These are phyloP conservation scores for Solanum bulbocastanum DNA, from an alignment of 257 asterid species.

Conservation along the genomic window DNA sequence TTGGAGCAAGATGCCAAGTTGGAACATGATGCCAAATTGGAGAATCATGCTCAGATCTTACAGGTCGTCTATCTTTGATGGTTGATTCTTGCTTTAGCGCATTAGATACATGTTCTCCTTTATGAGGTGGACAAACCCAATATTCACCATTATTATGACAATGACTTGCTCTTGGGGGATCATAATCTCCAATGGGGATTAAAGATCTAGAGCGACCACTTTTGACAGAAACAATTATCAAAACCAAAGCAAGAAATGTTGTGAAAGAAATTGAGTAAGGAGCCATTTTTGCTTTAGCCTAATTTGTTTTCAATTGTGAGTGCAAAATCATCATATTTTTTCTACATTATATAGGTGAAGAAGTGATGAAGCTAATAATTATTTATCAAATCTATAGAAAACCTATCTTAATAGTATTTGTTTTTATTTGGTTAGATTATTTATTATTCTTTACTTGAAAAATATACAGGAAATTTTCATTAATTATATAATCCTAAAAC, in stretches of 20 bases:
- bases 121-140: not conserved
- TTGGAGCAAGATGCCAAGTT: too few relatives aligned
- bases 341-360: not conserved
- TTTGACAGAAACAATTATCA: not conserved
- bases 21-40: not conserved
- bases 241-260: not conserved
- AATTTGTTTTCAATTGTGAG: not conserved
- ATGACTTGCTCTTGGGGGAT: not conserved
- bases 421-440: too few relatives aligned
- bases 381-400: not conserved
- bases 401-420: too few relatives aligned
- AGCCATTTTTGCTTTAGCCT: not conserved
- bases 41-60: not conserved
- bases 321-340: not conserved
- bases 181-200: not conserved
- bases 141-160: not conserved
- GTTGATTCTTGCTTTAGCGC: rapidly evolving
- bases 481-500: not conserved
- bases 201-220: not conserved
- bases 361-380: not conserved
- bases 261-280: not conserved
- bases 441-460: too few relatives aligned
- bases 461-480: not conserved
- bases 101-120: too few relatives aligned
- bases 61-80: not conserved